These are phyloP conservation scores for Candida andamanensis DNA, from an alignment of 805 yeast genomes.

Conservation along the genomic window DNA sequence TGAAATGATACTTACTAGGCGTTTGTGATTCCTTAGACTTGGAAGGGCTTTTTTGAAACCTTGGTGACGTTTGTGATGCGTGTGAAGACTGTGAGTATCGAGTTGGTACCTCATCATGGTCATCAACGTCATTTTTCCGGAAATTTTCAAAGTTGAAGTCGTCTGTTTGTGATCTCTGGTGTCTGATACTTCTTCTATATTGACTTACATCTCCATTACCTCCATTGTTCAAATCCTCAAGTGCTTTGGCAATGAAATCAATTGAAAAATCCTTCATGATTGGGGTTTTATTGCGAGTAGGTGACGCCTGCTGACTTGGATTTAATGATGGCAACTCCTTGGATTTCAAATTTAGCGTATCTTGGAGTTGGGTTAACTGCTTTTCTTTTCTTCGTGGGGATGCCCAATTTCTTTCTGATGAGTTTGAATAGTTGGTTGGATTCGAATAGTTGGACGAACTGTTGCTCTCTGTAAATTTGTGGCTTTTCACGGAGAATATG, in stretches of 20 bases:
- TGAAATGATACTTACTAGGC: too few relatives aligned
- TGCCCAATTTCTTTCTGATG: constrained; percentile 35
- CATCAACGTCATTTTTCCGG: constrained; percentile 15
- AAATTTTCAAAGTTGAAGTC: constrained; percentile 14
- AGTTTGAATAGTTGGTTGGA: constrained; percentile 27
- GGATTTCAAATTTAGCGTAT: constrained; percentile 31
- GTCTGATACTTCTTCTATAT: constrained; percentile 35
- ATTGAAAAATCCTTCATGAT: constrained; percentile 40
- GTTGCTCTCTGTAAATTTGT: constrained; percentile 12
- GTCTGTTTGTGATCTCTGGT: constrained; percentile 10
- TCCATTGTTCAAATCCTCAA: constrained; percentile 41
- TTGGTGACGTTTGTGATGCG: too few relatives aligned
- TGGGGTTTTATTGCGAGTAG: constrained; percentile 25
- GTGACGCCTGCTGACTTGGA: constrained; percentile 3
- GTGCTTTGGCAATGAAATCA: constrained; percentile 42
- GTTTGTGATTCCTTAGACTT: too few relatives aligned
- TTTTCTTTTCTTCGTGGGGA: constrained; percentile 35
- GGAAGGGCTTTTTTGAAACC: constrained; percentile 6
- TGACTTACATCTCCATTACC: constrained; percentile 41
- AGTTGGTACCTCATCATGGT: constrained; percentile 32
- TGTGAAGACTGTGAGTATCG: too few relatives aligned
- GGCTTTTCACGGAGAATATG: constrained; percentile 11
- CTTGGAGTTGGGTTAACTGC: constrained; percentile 31
- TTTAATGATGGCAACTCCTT: constrained; percentile 21
- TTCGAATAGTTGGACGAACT: constrained; percentile 27